Base-by-base conservation (phyloP, 495 filamentous ascomycete species). In the Hypoxylon perforatum region DNA sequence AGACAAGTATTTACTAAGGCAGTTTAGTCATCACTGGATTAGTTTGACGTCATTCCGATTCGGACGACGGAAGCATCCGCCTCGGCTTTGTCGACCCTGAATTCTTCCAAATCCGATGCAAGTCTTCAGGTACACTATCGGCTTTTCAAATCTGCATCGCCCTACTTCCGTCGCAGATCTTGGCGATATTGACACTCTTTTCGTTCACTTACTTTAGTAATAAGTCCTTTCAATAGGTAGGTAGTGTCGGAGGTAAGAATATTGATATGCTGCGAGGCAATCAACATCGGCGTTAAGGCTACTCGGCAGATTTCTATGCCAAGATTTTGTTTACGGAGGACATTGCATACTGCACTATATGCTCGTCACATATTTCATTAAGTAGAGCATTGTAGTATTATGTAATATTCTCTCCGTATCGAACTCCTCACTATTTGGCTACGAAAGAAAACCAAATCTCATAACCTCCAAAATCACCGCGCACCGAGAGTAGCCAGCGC, bases 401-500 rank as follows among this genome's bases (percentile, higher is more conserved):
- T 36, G 12, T n/a, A 18, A n/a, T 28, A 28, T 7, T 28, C 23
- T 28, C 30, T 28, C 7, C 18, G 12, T 3, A 4, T 21, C 9
- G 17, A 23, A 42, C 15, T n/a, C 19, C n/a, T 19, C 49, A 42
- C 15, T n/a, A 14, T 15, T 19, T 30, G 8, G 7, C 15, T 10
- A 35, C 21, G 8, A 9, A 21, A 36, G 30, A 21, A 21, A 14
- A 33, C 14, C 19, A 15, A 23, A 35, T 28, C 18, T 7, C 11
- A 23, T 9, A 41, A 42, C 15, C 22, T n/a, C 1, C 30, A 3
- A 36, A 36, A 8, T 25, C 35, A 81, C 30, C 70, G 70, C 22
- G 77, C 90, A 6, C 90, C 91, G 28, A 94, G 74, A n/a, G 80
- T 73, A 52, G 84, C 76, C 64, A 99, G 78, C 41, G 95, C 96